Evolutionary conservation across 2,329 filamentous ascomycete genomes (phyloP), one percentile per base, ranked within the genome.

Genomic region (Fusarium metavorans): DNA sequence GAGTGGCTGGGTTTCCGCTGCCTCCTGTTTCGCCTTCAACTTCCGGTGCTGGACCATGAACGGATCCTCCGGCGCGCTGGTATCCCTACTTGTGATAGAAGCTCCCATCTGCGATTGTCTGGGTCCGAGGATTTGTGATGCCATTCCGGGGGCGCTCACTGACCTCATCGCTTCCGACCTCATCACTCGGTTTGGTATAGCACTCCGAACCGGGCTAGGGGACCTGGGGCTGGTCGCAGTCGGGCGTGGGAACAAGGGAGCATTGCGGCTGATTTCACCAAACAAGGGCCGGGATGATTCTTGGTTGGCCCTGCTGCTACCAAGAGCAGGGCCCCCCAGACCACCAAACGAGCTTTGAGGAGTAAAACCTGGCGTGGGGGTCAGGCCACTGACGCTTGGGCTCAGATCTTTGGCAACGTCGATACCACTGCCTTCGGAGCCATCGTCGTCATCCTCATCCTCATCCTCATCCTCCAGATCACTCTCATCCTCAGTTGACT

Each of bases 181-280:
- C 7, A 86, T 76, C 32, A 88, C 77, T 75, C 87, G 85, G 68
- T 84, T 81, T 35, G 90, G 89, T 34, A 91, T 82, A 45, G 89
- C 87, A 62, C 87, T 85, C 37, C 92, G 90, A 30, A 94, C 84
- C 2, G 93, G 93, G 73, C 93, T 95, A 2, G 93, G 93, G 11
- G 93, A 94, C 39, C 92, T 90, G 56, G 93, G 92, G 73, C 89
- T 92, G n/a, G 86, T 84, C 23, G 84, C 84, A 37, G 82, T 86
- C 27, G 89, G 85, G 37, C 88, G 89, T 11, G 89, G 84, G 65
- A 93, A 89, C 27, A 88, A 72, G 0, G 89, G 88, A 20, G 85
- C 86, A 45, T 84, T 86, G 43, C 84, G 84, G 66, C 82, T 82
- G 43, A 90, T 79, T 67, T 91, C 88, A 10, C 88, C 90, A 80